Base-by-base conservation (phyloP, 2,329 filamentous ascomycete genomes). In the Phialemonium atrogriseum region DNA sequence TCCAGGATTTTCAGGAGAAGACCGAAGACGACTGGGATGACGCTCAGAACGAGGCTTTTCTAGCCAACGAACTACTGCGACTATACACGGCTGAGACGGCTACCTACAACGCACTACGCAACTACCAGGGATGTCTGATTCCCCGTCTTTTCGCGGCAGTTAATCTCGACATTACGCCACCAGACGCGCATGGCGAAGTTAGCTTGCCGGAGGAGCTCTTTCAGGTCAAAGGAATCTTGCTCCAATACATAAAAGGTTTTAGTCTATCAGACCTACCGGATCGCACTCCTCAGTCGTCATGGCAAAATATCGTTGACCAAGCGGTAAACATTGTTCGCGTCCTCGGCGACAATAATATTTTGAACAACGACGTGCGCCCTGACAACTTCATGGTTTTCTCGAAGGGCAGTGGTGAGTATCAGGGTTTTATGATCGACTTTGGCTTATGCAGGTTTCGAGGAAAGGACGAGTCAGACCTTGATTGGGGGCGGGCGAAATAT, bases 401-500 rank as follows among this genome's bases (percentile, higher is more conserved):
- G 3, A 31, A 17, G 9, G 33, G n/a, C 4, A 34, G 26, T 2
- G 25, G 3, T 0, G n/a, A n/a, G n/a, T 46, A 39, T 17, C 33
- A 25, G 1, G 43, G 49, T 7, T 44, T 37, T n/a, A 50, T 49
- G 44, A 39, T 48, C 20, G 46, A 51, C 23, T 51, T 51, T 39
- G 49, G 38, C 0, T 36, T 34, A 12, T 40, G 35, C 26, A 36
- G 46, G 14, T 8, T 49, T 3, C 42, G 44, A 6, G 3, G 24
- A 7, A 20, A 36, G 5, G 16, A 42, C 11, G 47, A 49, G 27
- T 37, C 45, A 2, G 42, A 47, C 24, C 25, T 19, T 2, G 37
- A 47, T 2, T 49, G 43, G 44, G 41, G 40, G 0, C 12, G 22
- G 2, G 40, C 32, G 1, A 50, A 50, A 30, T 40, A 29, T 32